phyloP scores from a whole-genome alignment of 495 filamentous ascomycete genomes.

The Penicillium longicatenatum region DNA sequence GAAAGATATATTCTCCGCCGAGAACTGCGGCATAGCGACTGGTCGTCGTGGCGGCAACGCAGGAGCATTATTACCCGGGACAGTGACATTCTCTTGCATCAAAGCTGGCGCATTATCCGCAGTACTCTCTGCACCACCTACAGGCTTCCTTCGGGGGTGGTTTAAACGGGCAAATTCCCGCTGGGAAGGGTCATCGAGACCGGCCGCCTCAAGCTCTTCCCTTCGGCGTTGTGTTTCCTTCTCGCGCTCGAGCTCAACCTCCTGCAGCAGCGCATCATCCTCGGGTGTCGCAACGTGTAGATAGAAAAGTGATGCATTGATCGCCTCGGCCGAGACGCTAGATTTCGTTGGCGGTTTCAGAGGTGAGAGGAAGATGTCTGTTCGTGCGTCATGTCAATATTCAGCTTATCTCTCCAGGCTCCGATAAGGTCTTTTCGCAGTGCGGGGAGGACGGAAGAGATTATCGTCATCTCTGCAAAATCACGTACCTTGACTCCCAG shows the following conservation, averaged over 20 bases:
- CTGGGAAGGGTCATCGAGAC: slow-evolving; percentile 25
- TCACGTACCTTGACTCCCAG: slow-evolving; percentile 78
- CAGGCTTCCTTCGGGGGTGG: slow-evolving; percentile 46
- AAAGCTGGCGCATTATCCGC: slow-evolving; percentile 16
- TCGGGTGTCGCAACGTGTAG: slow-evolving; percentile 74
- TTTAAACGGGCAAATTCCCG: slow-evolving; percentile 42
- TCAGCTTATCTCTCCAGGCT: slow-evolving; percentile 12
- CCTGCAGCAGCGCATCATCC: slow-evolving; percentile 54
- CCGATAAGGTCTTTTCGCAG: slow-evolving; percentile 1
- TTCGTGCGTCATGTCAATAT: slow-evolving; percentile 16
- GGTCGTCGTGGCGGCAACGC: slow-evolving; percentile 25
- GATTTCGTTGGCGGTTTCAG: slow-evolving; percentile 79
- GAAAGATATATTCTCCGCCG: slow-evolving; percentile 29
- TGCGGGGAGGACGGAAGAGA: background rate
- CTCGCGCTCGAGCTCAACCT: slow-evolving; percentile 43
- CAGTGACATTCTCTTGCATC: slow-evolving; percentile 16
- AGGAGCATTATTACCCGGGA: slow-evolving; percentile 7
- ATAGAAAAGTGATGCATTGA: slow-evolving; percentile 87
- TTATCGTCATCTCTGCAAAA: background rate
- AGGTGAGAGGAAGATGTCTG: slow-evolving; percentile 93
- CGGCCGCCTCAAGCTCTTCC: slow-evolving; percentile 30
- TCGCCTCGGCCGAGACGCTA: slow-evolving; percentile 83
- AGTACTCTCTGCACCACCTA: slow-evolving; percentile 19
- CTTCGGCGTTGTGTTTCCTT: slow-evolving; percentile 51
- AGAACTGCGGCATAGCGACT: slow-evolving; percentile 19